Evolutionary conservation across 2,329 filamentous ascomycete genomes (phyloP).

Genomic region (Calonectria montana): DNA sequence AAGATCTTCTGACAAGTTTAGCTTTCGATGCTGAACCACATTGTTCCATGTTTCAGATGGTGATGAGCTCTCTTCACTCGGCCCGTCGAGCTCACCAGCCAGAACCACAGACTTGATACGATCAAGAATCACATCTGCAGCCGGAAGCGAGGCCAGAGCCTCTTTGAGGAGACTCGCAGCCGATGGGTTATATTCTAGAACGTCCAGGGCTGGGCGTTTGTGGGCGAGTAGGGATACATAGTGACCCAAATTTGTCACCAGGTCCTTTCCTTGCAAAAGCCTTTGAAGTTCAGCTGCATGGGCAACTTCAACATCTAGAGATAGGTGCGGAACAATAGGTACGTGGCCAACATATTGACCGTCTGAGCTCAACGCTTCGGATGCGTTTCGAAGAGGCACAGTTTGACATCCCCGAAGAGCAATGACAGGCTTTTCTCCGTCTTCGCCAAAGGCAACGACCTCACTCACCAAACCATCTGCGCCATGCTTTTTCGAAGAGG

Average conservation of each 20-base stretch:
- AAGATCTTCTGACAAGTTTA: not conserved
- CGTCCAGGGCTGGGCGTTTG: not conserved
- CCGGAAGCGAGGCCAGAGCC: not conserved
- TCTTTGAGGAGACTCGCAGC: not conserved
- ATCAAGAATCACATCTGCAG: not conserved
- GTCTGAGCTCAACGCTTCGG: not conserved
- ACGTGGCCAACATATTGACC: not conserved
- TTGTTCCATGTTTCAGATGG: not conserved
- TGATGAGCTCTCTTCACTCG: not conserved
- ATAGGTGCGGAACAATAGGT: not conserved
- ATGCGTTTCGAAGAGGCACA: not conserved
- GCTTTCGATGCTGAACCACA: not conserved
- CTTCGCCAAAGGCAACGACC: not conserved
- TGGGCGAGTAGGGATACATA: not conserved
- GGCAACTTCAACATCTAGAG: not conserved
- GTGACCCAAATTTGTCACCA: not conserved
- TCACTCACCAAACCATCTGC: not conserved
- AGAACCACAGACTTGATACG: not conserved
- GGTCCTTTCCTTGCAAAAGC: not conserved
- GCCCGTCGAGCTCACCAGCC: not conserved
- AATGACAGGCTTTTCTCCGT: not conserved
- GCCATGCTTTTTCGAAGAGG: not conserved
- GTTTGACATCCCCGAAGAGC: not conserved
- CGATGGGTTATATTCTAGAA: not conserved
- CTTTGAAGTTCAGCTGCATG: not conserved